Evolutionary conservation across 208 protist genomes (phyloP).

Genomic region (Acanthamoeba triangularis): DNA sequence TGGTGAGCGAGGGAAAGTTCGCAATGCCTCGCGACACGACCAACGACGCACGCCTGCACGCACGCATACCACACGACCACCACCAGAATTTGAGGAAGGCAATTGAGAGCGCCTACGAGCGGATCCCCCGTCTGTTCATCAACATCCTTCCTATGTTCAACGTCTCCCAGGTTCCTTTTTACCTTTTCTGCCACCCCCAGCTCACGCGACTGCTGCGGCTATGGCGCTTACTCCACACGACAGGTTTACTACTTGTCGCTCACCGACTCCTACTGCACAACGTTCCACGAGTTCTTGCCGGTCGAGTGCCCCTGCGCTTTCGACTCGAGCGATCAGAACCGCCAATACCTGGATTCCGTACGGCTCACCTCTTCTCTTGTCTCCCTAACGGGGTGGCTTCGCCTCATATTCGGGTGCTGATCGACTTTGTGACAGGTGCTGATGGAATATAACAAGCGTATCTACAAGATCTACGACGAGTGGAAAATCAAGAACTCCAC

Average conservation of each 20-base stretch:
- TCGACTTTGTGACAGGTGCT: background rate
- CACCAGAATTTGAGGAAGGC: background rate
- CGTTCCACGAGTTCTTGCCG: background rate
- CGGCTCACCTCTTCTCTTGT: background rate
- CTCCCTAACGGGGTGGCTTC: background rate
- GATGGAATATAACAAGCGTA: slow-evolving; percentile 5
- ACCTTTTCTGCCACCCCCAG: background rate
- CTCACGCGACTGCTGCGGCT: too few relatives aligned
- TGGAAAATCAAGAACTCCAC: slow-evolving; percentile 27
- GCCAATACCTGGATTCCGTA: background rate
- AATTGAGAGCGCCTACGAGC: background rate
- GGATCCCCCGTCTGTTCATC: background rate
- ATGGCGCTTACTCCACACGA: background rate
- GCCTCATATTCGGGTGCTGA: background rate
- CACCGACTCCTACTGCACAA: background rate
- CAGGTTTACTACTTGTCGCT: slow-evolving; percentile 24
- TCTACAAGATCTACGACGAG: slow-evolving; percentile 55
- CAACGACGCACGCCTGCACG: too few relatives aligned
- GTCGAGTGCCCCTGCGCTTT: slow-evolving; percentile 46
- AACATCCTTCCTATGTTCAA: background rate
- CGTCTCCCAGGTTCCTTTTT: slow-evolving; percentile 11
- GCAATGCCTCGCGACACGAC: too few relatives aligned
- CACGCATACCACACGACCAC: too few relatives aligned
- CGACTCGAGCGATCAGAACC: background rate
- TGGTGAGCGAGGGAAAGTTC: too few relatives aligned